A percentile compares a stretch with the other conserved stretches of the same genome.
These are phyloP conservation scores for Neospora caninum DNA, from an alignment of 169 alveolate species.

Conservation along the genomic window DNA sequence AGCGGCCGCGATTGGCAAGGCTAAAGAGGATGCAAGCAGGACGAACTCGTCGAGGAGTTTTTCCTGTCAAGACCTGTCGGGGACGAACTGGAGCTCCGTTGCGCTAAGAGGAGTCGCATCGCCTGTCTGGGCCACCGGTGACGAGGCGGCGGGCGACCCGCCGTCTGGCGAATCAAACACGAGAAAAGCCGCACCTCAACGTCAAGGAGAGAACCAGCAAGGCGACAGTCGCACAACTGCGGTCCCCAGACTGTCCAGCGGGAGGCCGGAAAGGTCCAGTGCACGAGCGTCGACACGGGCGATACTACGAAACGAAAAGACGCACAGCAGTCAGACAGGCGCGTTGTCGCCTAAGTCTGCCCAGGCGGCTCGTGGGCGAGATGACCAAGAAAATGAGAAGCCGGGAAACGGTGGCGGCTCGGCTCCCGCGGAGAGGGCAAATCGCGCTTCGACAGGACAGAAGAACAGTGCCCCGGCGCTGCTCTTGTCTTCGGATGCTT, in stretches of 20 bases:
- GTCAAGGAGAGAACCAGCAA: no score
- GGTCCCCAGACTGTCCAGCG: background rate
- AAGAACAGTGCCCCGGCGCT: background rate
- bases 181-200: background rate
- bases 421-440: no score
- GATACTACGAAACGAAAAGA: no score
- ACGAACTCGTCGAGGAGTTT: no score
- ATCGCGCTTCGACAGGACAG: background rate
- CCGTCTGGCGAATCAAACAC: background rate
- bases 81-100: no score
- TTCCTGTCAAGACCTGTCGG: no score
- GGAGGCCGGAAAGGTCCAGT: background rate
- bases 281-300: background rate
- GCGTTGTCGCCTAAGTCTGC: no score
- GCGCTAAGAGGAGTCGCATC: no score
- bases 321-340: no score
- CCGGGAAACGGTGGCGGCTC: background rate
- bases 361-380: no score
- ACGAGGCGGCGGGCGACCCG: background rate
- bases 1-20: no score
- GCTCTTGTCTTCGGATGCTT: conserved; percentile 13
- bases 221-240: background rate
- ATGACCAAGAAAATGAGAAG: background rate
- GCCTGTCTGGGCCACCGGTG: background rate
- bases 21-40: no score